phyloP scores from a whole-genome alignment of 2,329 filamentous ascomycete genomes.

The Gaeumannomyces sp. region DNA sequence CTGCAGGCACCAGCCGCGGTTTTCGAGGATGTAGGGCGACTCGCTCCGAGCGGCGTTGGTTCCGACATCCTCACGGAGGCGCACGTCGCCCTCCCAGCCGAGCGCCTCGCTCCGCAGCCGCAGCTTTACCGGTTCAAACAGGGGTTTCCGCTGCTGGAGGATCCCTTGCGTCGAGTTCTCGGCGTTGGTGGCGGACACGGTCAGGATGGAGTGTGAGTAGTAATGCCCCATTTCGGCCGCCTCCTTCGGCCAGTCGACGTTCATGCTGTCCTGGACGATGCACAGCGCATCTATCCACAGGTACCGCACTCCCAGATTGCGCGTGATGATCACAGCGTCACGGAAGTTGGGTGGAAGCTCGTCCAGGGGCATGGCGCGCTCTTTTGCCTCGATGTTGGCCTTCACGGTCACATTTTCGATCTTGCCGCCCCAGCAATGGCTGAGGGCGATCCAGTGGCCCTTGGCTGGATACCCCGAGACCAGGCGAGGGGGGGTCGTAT shows the following conservation, averaged over 20 bases:
- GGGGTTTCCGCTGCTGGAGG: no score
- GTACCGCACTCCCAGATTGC: conserved; percentile 13
- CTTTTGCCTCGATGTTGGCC: no score
- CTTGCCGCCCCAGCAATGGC: conserved; percentile 16
- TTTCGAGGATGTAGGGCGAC: no score
- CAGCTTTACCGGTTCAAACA: no score
- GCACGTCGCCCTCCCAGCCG: no score
- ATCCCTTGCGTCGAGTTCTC: no score
- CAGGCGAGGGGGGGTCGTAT: not conserved
- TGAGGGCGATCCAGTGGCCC: conserved; percentile 14
- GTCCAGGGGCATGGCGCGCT: not conserved
- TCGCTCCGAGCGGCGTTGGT: no score
- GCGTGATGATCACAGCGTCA: conserved; percentile 13
- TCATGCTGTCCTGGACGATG: conserved; percentile 16
- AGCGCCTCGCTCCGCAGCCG: no score
- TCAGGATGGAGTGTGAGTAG: conserved; percentile 1
- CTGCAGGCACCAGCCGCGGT: no score
- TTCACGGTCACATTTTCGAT: not conserved
- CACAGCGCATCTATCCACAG: conserved; percentile 19
- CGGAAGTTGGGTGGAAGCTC: conserved; percentile 8
- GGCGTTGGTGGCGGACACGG: not conserved
- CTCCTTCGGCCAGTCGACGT: not conserved
- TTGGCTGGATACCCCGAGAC: not conserved
- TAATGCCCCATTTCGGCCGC: conserved; percentile 1
- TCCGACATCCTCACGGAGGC: no score